Evolutionary conservation across 805 yeast species (phyloP), one percentile per base, ranked within the genome.

Genomic region (Nakazawaea anatomiae): DNA sequence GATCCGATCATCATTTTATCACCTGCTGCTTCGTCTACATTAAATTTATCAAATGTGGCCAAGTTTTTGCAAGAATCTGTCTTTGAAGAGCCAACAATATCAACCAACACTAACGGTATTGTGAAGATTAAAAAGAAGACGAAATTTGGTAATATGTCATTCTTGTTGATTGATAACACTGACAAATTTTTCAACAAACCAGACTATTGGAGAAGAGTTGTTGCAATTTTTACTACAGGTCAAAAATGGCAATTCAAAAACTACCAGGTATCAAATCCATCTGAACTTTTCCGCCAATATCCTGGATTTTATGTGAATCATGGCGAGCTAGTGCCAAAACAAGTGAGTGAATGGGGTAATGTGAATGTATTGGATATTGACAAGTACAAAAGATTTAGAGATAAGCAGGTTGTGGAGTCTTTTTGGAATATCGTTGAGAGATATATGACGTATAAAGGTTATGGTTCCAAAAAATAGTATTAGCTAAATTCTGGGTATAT

Each of bases 201-300:
- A 4, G 98, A 94, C 65, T 89, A 94, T 69, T 94, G 99, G 99
- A 96, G 89, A 62, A 79, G 99, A 53, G 97, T 94, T 1, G 88
- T 92, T 46, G 97, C 96, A 0, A 87, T 94, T 39, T 85, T 94
- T 71, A 92, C 97, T 14, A 92, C 97, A 9, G 99, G 99, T 10
- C 99, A 94, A 70, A 75, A 84, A 50, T 94, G 99, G 99, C 99
- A 94, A 70, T 89, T 94, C 70, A 81, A 87, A 62, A 80, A 83
- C 60, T 94, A 92, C 68, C 87, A 85, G 63, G 86, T 90, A 82
- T 75, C 82, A 39, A 81, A 84, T 50, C 97, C 99, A 2, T 82
- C 85, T 53, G 73, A 73, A 42, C 73, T 94, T 56, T 94, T 94
- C 67, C 94, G 86, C 61, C 83, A 80, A 58, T 87, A 87, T 57